Base-by-base conservation (phyloP, 1,284 basidiomycete genomes). In the Boletellus sp. region DNA sequence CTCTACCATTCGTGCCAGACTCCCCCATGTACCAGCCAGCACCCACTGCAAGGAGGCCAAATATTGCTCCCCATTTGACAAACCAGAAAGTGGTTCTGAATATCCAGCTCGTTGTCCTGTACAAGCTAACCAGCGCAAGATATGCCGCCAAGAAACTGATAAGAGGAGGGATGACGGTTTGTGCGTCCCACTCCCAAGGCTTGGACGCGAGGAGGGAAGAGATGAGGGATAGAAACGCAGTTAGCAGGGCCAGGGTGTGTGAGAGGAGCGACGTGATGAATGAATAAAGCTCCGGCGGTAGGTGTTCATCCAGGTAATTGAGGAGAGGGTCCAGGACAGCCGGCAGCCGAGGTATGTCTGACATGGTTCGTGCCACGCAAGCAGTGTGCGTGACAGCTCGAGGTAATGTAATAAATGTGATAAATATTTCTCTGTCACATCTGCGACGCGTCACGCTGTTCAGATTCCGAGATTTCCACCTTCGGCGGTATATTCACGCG, bases 101-200 rank as follows among this genome's bases (percentile, higher is more conserved):
- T 57, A 85, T 74, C 81, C 84, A 90, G 17, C 73, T 76, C 13
- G 86, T 81, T 5, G 88, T 87, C 45, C 84, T 80, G 66, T 88
- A 87, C 47, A 87, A 64, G 58, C 80, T 87, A 46, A 80, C 52
- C 17, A 90, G 72, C 2, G 84, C 84, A 53, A 88, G 72, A 64
- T 90, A 91, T 9, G 83, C 82, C 4, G 76, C 74, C 42, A 90
- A 66, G 23, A 90, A 60, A 44, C 77, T 84, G 57, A 91, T 79
- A 58, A 89, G 66, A 1, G 87, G 85, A 6, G 88, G 85, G 20
- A 91, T 56, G 41, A 90, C 60, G 22, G 74, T 76, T 60, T 87
- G 79, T 8, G 74, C 70, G 53, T 85, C 76, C 83, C 83, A 86
- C 53, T 78, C 70, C 50, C 72, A 69, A 33, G 79, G 78, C 48